Conservation (phyloP, 1,284 basidiomycete species). For the Ceratobasidium sp. region DNA sequence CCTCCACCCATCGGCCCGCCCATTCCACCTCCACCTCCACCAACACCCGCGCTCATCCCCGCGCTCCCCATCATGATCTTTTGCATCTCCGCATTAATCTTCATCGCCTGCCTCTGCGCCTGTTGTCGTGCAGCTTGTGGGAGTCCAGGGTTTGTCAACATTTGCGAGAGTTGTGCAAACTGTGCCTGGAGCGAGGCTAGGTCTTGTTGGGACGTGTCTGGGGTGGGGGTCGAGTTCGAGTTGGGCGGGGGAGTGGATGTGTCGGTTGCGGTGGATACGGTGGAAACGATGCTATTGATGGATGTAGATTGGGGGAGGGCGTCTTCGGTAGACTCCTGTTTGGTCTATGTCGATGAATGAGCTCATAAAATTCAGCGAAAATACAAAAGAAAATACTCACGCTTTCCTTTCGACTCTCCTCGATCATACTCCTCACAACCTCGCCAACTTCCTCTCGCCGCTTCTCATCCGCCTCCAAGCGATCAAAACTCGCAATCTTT, state of each 20-base stretch:
- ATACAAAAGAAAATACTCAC: constrained; percentile 11
- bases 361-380: not conserved
- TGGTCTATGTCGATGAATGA: constrained; percentile 2
- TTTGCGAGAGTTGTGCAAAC: constrained; percentile 38
- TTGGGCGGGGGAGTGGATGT: constrained; percentile 22
- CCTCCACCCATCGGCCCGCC: constrained; percentile 26
- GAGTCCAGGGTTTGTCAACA: constrained; percentile 30
- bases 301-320: constrained; percentile 16
- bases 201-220: constrained; percentile 8
- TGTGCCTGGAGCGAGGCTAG: constrained; percentile 40
- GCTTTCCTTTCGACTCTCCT: constrained; percentile 80
- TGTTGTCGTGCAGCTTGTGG: constrained; percentile 31
- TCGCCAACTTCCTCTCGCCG: constrained; percentile 80
- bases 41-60: constrained; percentile 18
- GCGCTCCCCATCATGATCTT: constrained; percentile 60
- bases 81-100: constrained; percentile 70
- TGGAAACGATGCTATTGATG: constrained; percentile 47
- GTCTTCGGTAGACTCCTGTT: constrained; percentile 20
- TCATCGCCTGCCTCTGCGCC: constrained; percentile 33
- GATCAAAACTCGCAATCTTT: constrained; percentile 88
- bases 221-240: not conserved
- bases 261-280: constrained; percentile 4
- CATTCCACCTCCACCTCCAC: constrained; percentile 20
- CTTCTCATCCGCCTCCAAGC: constrained; percentile 82
- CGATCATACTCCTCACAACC: constrained; percentile 87